Evolutionary conservation across 345 rosid species (phyloP).

Genomic region (Kernera saxatilis): DNA sequence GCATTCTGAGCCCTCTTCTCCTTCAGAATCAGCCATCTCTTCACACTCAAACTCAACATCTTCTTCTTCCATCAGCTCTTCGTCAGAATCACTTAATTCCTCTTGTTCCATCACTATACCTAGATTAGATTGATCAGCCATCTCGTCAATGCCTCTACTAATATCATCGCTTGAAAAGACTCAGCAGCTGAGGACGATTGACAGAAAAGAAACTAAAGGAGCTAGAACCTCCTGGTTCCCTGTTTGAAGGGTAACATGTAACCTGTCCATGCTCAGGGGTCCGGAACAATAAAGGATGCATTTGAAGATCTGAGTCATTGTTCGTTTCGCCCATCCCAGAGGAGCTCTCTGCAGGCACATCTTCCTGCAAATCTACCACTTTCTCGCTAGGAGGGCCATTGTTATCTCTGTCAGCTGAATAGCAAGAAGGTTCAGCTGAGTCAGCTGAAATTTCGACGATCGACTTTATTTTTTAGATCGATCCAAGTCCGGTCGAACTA

Average conservation of each 20-base stretch:
- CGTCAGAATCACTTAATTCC: slow-evolving; percentile 96
- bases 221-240: slow-evolving; percentile 35
- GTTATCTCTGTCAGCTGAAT: slow-evolving; percentile 30
- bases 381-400: slow-evolving; percentile 30
- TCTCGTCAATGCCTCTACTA: slow-evolving; percentile 36
- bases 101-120: slow-evolving; percentile 98
- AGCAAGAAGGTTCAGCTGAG: slow-evolving; percentile 32
- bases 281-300: slow-evolving; percentile 92
- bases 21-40: slow-evolving; percentile 99
- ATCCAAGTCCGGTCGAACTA: too few relatives aligned
- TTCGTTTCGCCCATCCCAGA: slow-evolving; percentile 40
- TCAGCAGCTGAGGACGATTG: slow-evolving; percentile 70
- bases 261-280: slow-evolving; percentile 51
- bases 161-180: slow-evolving; percentile 47
- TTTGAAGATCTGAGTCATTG: slow-evolving; percentile 51
- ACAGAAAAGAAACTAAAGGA: slow-evolving; percentile 75
- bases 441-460: too few relatives aligned
- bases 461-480: too few relatives aligned
- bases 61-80: slow-evolving; percentile 66
- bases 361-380: slow-evolving; percentile 28
- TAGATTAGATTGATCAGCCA: slow-evolving; percentile 53
- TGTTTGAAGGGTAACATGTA: slow-evolving; percentile 49
- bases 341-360: slow-evolving; percentile 44
- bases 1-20: slow-evolving; percentile 54
- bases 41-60: slow-evolving; percentile 96